These are phyloP conservation scores for Dryas drummondii DNA, from an alignment of 306 rosid genomes.

Conservation along the genomic window DNA sequence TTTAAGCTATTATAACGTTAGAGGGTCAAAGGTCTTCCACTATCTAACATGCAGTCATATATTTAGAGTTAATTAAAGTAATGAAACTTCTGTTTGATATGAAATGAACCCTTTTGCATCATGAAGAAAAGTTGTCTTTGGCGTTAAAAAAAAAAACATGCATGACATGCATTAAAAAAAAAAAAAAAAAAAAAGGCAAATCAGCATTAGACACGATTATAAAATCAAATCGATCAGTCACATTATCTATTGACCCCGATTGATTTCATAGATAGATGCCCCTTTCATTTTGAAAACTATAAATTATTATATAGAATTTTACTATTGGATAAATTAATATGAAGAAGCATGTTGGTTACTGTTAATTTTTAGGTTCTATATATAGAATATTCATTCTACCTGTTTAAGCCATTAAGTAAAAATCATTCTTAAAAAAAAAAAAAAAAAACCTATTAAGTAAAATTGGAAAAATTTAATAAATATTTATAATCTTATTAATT, in stretches of 20 bases:
- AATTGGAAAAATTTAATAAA: too few relatives aligned
- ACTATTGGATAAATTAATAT: background rate
- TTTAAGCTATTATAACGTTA: background rate
- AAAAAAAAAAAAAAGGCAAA: background rate
- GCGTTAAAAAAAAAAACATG: background rate
- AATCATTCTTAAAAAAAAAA: too few relatives aligned
- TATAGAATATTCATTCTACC: too few relatives aligned
- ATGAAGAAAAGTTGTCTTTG: background rate
- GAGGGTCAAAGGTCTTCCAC: background rate
- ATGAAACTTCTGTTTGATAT: background rate
- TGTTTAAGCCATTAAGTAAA: too few relatives aligned
- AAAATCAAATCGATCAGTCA: conserved; percentile 4
- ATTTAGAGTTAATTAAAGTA: background rate
- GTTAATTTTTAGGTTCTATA: too few relatives aligned
- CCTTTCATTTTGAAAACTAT: background rate
- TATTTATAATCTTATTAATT: too few relatives aligned
- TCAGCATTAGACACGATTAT: background rate
- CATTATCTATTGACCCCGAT: background rate
- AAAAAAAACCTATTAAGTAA: too few relatives aligned
- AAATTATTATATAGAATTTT: background rate
- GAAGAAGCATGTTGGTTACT: too few relatives aligned
- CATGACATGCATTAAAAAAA: background rate
- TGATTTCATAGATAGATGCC: background rate
- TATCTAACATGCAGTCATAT: background rate
- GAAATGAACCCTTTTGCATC: background rate